These are phyloP conservation scores for Pecoramyces ruminantium DNA, from an alignment of 192 early-diverging fungal species.

Conservation along the genomic window DNA sequence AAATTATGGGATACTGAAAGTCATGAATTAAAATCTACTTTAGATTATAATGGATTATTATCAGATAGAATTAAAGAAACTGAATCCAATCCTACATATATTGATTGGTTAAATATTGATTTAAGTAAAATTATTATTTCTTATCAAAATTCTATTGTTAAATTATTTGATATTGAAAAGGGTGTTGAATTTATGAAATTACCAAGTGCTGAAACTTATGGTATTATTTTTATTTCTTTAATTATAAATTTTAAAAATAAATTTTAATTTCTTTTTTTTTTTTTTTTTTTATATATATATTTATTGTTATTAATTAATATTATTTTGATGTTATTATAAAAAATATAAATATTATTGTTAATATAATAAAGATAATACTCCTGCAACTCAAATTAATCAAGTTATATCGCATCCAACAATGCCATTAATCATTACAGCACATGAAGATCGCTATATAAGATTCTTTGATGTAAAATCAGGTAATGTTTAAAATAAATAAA, in stretches of 20 bases:
- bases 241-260: background rate
- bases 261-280: background rate
- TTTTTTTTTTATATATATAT: background rate
- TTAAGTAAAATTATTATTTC: constrained; percentile 38
- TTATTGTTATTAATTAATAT: background rate
- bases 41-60: constrained; percentile 13
- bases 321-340: background rate
- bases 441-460: constrained; percentile 58
- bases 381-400: constrained; percentile 58
- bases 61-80: background rate
- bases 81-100: constrained; percentile 30
- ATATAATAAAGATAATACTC: constrained; percentile 22
- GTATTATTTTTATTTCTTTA: constrained; percentile 19
- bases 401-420: constrained; percentile 54
- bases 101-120: constrained; percentile 47
- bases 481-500: constrained; percentile 11
- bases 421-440: constrained; percentile 51
- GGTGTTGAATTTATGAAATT: constrained; percentile 34
- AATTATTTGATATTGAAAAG: constrained; percentile 61
- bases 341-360: no score
- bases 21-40: constrained; percentile 8
- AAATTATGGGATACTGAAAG: constrained; percentile 59
- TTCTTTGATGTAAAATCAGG: constrained; percentile 60
- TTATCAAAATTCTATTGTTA: constrained; percentile 43
- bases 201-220: constrained; percentile 38